Evolutionary conservation across 371 early-diverging fungal genomes (phyloP).

Genomic region (Mucor indicus): DNA sequence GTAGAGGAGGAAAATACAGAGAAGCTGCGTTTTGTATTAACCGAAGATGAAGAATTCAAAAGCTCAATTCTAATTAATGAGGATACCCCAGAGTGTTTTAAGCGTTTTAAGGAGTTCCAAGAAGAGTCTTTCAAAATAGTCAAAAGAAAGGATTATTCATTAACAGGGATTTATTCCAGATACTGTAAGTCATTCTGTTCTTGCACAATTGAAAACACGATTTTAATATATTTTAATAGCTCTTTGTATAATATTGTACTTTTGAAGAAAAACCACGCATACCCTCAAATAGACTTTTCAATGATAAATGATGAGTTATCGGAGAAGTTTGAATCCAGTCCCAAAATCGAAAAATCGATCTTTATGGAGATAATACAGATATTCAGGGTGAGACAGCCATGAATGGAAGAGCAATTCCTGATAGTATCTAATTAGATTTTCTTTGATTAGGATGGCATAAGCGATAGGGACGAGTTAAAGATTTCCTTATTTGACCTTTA

Average conservation of each 20-base stretch:
- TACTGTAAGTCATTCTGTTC: constrained; percentile 18
- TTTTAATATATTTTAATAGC: constrained; percentile 19
- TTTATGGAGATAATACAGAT: constrained; percentile 17
- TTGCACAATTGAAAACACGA: constrained; percentile 15
- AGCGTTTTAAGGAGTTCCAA: constrained; percentile 12
- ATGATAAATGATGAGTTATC: constrained; percentile 17
- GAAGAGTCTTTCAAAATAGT: constrained; percentile 11
- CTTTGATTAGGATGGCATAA: constrained; percentile 17
- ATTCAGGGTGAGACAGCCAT: constrained; percentile 20
- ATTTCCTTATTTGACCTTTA: constrained; percentile 17
- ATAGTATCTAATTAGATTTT: constrained; percentile 20
- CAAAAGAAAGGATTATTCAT: constrained; percentile 15
- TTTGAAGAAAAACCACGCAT: constrained; percentile 21
- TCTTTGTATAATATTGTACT: constrained; percentile 20
- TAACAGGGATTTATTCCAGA: constrained; percentile 15
- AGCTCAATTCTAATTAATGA: constrained; percentile 11
- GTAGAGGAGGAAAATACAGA: constrained; percentile 10
- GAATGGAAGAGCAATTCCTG: constrained; percentile 19
- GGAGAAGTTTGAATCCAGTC: constrained; percentile 11
- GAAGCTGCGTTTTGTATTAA: constrained; percentile 12
- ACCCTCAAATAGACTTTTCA: constrained; percentile 20
- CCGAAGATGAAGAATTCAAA: constrained; percentile 13
- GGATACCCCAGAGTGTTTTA: constrained; percentile 12
- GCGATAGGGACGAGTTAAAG: constrained; percentile 18
- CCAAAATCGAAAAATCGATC: constrained; percentile 16